phyloP scores from a whole-genome alignment of 2,329 filamentous ascomycete genomes.

The Fusarium sp. region DNA sequence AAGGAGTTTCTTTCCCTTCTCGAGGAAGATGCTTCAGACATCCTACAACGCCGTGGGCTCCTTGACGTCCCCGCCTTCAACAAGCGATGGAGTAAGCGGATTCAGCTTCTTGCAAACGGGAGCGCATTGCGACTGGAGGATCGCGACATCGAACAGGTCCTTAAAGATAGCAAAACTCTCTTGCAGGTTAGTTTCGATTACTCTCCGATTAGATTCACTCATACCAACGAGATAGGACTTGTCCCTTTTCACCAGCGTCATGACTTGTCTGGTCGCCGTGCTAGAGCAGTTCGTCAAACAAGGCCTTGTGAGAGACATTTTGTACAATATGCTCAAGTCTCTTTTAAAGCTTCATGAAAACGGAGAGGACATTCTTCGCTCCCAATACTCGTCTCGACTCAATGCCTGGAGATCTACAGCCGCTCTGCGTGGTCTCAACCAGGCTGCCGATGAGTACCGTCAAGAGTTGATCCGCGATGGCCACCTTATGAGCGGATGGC shows the following conservation, averaged over 20 bases:
- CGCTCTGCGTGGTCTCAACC: neutral
- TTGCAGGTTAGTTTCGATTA: neutral
- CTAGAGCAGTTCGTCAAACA: neutral
- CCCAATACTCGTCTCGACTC: neutral
- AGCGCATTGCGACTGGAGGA: neutral
- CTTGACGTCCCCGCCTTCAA: neutral
- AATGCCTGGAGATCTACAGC: neutral
- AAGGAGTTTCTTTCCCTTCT: neutral
- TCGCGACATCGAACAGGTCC: neutral
- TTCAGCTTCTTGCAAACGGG: neutral
- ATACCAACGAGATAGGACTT: neutral
- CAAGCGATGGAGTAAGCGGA: neutral
- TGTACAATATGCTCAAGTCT: neutral
- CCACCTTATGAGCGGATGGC: neutral
- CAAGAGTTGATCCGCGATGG: neutral
- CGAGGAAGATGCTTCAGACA: neutral
- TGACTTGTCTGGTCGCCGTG: neutral
- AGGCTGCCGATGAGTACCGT: neutral
- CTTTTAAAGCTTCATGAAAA: neutral
- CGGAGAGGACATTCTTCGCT: neutral
- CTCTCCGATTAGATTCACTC: neutral
- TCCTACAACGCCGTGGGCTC: neutral
- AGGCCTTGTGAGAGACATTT: neutral
- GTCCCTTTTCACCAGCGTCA: neutral
- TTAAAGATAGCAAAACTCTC: neutral